Evolutionary conservation across 2,329 filamentous ascomycete genomes (phyloP).

Genomic region (Trichoderma citrinoviride): DNA sequence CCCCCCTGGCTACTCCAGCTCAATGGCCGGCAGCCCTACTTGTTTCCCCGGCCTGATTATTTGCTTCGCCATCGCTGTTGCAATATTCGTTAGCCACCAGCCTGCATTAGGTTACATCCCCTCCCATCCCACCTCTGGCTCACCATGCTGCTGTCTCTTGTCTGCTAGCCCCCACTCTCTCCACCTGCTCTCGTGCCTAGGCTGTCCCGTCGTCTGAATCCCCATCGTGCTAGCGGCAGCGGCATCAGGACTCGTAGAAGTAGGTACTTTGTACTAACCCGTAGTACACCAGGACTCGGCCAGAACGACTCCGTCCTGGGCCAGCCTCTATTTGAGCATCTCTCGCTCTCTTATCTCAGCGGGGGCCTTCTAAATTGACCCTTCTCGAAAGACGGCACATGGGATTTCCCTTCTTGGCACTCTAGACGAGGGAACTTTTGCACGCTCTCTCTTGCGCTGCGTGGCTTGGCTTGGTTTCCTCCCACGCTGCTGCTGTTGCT

Average conservation of each 20-base stretch:
- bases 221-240: slow-evolving; percentile 4
- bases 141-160: slow-evolving; percentile 20
- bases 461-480: slow-evolving; percentile 34
- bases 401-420: slow-evolving; percentile 39
- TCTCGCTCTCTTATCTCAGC: slow-evolving; percentile 24
- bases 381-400: slow-evolving; percentile 28
- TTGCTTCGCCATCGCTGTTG: slow-evolving; percentile 25
- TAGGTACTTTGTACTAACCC: too few species aligned
- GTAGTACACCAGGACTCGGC: not conserved
- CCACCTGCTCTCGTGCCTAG: slow-evolving; percentile 21
- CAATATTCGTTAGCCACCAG: slow-evolving; percentile 25
- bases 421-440: slow-evolving; percentile 43
- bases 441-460: slow-evolving; percentile 34
- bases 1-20: slow-evolving; percentile 26
- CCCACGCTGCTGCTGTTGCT: slow-evolving; percentile 10
- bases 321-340: slow-evolving; percentile 12
- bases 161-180: slow-evolving; percentile 19
- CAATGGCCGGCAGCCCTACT: slow-evolving; percentile 30
- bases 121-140: slow-evolving; percentile 18
- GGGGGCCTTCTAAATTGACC: slow-evolving; percentile 17
- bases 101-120: slow-evolving; percentile 28
- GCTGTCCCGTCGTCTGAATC: slow-evolving; percentile 13
- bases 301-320: not conserved
- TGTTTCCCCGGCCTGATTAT: slow-evolving; percentile 22
- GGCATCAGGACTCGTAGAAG: not conserved